Base-by-base conservation (phyloP, 2,329 filamentous ascomycete genomes). In the Cytospora leucostoma region DNA sequence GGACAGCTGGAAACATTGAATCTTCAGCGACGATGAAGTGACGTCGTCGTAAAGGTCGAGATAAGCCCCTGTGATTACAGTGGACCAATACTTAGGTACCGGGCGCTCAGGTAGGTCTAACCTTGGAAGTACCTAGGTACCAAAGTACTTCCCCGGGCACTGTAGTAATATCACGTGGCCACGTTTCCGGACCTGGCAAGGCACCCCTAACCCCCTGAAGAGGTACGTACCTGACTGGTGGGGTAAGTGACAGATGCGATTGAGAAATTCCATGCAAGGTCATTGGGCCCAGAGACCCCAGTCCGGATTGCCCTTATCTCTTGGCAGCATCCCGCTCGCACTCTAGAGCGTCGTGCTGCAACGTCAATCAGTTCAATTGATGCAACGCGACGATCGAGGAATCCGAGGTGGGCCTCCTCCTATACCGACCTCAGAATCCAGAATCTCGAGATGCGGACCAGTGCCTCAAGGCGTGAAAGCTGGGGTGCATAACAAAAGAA, bases 301-400 rank as follows among this genome's bases (percentile, higher is more conserved):
- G 7, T 33, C 19, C 34, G 49, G 55, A 7, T n/a, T 61, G 27
- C 27, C 40, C 57, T 61, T 64, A 64, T 64, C 64, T 64, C 64
- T 66, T 66, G 64, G 64, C 64, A 38, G 19, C 32, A 37, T 53
- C 58, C 58, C 49, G 47, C 54, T 53, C 56, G 55, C 33, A 40
- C 34, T 56, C 56, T 56, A 53, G 50, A 61, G 57, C 61, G 61
- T 59, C 61, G 64, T 56, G 56, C 63, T 51, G 59, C 50, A 63
- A 51, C 59, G 52, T 55, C 59, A 59, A 62, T 52, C 61, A 55
- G 55, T 57, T 21, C 49, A 51, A 56, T 27, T 10, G 15, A 27
- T 35, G 37, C 10, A 38, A 15, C 34, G 10, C 40, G 38, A 40
- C 51, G 27, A 52, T 27, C 17, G 37, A 15, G 32, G 27, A 19